phyloP scores from a whole-genome alignment of 495 filamentous ascomycete genomes.

The Penicillium maclennaniae region DNA sequence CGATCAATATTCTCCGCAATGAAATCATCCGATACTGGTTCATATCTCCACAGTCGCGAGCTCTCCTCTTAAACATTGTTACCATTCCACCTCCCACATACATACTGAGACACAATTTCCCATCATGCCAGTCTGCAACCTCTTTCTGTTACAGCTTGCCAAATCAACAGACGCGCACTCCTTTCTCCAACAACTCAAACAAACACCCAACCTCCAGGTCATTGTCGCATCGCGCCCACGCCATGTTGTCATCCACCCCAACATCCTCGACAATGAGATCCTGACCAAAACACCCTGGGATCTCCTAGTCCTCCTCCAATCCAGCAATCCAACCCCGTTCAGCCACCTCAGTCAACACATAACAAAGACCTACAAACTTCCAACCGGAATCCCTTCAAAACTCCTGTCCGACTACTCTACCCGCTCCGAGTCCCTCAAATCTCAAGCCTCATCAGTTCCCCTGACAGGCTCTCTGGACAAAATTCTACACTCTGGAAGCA shows the following conservation, averaged over 20 bases:
- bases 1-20: slow-evolving; percentile 10
- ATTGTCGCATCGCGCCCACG: slow-evolving; percentile 40
- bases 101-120: neutral
- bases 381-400: slow-evolving; percentile 52
- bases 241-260: slow-evolving; percentile 51
- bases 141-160: slow-evolving; percentile 42
- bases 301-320: slow-evolving; percentile 50
- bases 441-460: slow-evolving; percentile 28
- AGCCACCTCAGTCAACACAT: slow-evolving; percentile 26
- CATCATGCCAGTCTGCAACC: slow-evolving; percentile 44
- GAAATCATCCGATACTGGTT: neutral
- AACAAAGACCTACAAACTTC: slow-evolving; percentile 42
- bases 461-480: slow-evolving; percentile 39
- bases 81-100: neutral
- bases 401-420: slow-evolving; percentile 43
- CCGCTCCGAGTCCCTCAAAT: slow-evolving; percentile 46
- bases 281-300: slow-evolving; percentile 55
- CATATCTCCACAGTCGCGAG: neutral
- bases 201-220: slow-evolving; percentile 34
- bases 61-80: neutral
- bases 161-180: slow-evolving; percentile 14
- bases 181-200: slow-evolving; percentile 26
- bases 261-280: slow-evolving; percentile 38
- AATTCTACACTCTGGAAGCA: slow-evolving; percentile 22
- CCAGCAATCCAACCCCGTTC: slow-evolving; percentile 28